Evolutionary conservation across 1,139 yeast species (phyloP).

Genomic region (Kluyveromyces marxianus): DNA sequence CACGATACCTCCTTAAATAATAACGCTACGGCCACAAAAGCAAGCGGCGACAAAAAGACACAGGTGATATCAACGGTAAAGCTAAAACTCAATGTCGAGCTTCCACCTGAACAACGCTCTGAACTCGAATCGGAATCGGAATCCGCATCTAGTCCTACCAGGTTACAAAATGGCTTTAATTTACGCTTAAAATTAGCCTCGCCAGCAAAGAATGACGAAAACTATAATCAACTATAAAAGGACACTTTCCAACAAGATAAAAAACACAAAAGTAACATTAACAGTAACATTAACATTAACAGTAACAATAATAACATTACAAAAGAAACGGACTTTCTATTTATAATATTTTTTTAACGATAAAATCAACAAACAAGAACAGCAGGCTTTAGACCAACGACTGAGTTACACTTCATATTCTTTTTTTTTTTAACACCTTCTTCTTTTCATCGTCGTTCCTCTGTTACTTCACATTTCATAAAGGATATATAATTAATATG

Average conservation of each 20-base stretch:
- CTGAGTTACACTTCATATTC: no score
- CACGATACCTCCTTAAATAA: neutral
- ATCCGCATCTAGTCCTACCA: neutral
- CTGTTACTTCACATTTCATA: no score
- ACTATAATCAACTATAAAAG: neutral
- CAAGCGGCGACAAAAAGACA: neutral
- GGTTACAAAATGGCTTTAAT: constrained; percentile 4
- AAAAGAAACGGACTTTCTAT: no score
- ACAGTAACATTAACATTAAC: no score
- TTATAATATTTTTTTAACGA: no score
- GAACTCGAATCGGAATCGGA: neutral
- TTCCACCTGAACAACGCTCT: neutral
- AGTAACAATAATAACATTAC: no score
- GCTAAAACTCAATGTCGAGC: neutral
- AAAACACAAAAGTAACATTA: neutral
- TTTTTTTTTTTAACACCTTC: no score
- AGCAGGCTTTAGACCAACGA: no score
- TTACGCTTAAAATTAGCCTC: constrained; percentile 4
- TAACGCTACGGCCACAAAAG: neutral
- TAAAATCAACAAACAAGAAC: no score
- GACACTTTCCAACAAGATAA: neutral
- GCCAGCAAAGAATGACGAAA: neutral
- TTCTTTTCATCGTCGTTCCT: no score
- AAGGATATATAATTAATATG: no score
- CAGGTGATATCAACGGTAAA: neutral